Evolutionary conservation across 768 basidiomycete genomes (phyloP).

Genomic region (Suillus cothurnatus): DNA sequence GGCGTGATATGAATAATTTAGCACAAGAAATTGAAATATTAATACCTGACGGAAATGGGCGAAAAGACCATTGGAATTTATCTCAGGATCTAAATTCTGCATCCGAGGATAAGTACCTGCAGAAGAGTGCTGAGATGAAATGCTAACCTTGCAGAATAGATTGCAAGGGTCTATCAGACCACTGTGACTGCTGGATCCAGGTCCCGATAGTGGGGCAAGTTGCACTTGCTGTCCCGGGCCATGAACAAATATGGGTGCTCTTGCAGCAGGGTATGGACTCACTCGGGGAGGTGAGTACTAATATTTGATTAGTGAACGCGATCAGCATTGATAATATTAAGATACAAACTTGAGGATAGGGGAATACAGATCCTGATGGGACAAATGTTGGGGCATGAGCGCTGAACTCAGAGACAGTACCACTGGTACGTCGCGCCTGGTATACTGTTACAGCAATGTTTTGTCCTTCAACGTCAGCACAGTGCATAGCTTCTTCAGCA

Average conservation of each 20-base stretch:
- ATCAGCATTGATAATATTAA: slow-evolving; percentile 9
- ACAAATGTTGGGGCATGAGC: slow-evolving; percentile 76
- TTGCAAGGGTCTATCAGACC: slow-evolving; percentile 92
- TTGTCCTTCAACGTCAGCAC: slow-evolving; percentile 78
- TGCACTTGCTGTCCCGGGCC: slow-evolving; percentile 92
- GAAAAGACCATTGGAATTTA: slow-evolving; percentile 85
- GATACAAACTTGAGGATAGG: slow-evolving; percentile 63
- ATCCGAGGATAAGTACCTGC: slow-evolving; percentile 12
- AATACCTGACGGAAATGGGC: slow-evolving; percentile 77
- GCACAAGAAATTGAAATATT: slow-evolving; percentile 9
- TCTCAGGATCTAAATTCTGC: slow-evolving; percentile 83
- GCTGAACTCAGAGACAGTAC: slow-evolving; percentile 65
- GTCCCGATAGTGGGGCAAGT: slow-evolving; percentile 70
- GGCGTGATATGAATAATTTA: slow-evolving; percentile 19
- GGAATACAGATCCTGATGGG: slow-evolving; percentile 64
- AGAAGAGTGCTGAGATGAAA: slow-evolving; percentile 12
- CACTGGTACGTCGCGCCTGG: slow-evolving; percentile 61
- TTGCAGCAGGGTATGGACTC: slow-evolving; percentile 48
- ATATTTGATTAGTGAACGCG: slow-evolving; percentile 7
- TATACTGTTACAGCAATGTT: slow-evolving; percentile 85
- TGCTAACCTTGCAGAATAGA: slow-evolving; percentile 79
- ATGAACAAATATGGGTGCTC: slow-evolving; percentile 62
- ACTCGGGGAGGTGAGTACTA: slow-evolving; percentile 73
- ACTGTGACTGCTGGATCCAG: slow-evolving; percentile 81
- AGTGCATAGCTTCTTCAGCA: slow-evolving; percentile 83